phyloP scores from a whole-genome alignment of 495 filamentous ascomycete genomes.

The Astrothelium macrocarpum region DNA sequence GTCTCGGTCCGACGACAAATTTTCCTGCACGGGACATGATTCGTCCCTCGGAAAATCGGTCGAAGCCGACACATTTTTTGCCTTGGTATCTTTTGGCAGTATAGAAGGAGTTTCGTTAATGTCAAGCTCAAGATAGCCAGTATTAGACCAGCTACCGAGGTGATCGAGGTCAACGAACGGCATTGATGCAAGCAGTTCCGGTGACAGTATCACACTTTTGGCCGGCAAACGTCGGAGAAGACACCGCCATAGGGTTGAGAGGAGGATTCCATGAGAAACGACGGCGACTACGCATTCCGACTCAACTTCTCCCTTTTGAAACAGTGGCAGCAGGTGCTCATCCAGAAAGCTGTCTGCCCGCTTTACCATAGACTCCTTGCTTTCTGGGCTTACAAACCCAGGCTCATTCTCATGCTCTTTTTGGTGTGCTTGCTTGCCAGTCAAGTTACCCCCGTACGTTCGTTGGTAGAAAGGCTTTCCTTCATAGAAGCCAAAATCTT shows the following conservation, averaged over 20 bases:
- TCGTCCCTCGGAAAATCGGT: neutral
- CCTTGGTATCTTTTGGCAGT: neutral
- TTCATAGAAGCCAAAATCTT: constrained; percentile 62
- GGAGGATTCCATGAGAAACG: constrained; percentile 73
- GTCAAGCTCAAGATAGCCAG: constrained; percentile 49
- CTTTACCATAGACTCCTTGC: constrained; percentile 51
- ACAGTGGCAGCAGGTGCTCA: constrained; percentile 46
- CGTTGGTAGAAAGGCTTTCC: constrained; percentile 41
- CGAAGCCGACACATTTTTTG: neutral
- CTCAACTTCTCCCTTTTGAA: constrained; percentile 31
- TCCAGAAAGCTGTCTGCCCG: constrained; percentile 56
- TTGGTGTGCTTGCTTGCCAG: constrained; percentile 16
- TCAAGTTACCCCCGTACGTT: constrained; percentile 10
- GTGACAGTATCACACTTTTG: constrained; percentile 28
- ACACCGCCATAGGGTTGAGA: constrained; percentile 54
- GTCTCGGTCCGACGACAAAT: no score
- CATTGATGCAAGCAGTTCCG: constrained; percentile 22
- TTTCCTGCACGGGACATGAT: no score
- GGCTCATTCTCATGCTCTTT: constrained; percentile 24
- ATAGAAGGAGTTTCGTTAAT: constrained; percentile 20
- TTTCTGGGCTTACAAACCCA: constrained; percentile 46
- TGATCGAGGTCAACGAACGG: constrained; percentile 28
- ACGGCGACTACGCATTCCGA: constrained; percentile 44
- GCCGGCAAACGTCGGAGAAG: constrained; percentile 47
- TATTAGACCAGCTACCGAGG: constrained; percentile 56